Percentiles rank a stretch among this genome's conserved stretches.
These are phyloP conservation scores for Albatrellus ellisii DNA, from an alignment of 768 basidiomycete species.

Conservation along the genomic window DNA sequence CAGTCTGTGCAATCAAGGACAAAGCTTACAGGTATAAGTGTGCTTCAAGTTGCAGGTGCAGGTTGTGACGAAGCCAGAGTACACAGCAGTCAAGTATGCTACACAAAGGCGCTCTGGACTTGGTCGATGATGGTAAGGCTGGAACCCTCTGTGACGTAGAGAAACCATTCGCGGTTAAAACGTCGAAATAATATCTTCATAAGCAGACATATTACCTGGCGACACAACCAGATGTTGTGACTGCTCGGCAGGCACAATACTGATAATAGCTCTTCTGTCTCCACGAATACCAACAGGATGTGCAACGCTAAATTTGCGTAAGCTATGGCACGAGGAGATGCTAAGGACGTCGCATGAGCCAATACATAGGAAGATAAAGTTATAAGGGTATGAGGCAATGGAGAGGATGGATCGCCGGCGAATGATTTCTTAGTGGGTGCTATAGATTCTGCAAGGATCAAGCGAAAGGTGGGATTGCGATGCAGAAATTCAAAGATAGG, in stretches of 20 bases:
- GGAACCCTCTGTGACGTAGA: slow-evolving; percentile 32
- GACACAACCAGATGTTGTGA: slow-evolving; percentile 41
- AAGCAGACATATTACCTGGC: slow-evolving; percentile 44
- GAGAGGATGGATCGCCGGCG: slow-evolving; percentile 18
- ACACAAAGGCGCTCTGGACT: slow-evolving; percentile 35
- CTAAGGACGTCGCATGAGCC: slow-evolving; percentile 51
- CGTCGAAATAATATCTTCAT: not conserved
- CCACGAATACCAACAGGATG: slow-evolving; percentile 35
- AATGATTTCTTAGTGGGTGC: slow-evolving; percentile 16
- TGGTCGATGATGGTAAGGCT: slow-evolving; percentile 26
- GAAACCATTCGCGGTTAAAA: not conserved
- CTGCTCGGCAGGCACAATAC: slow-evolving; percentile 29
- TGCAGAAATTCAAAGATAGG: slow-evolving; percentile 49
- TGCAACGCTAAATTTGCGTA: slow-evolving; percentile 50
- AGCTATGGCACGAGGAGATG: slow-evolving; percentile 41
- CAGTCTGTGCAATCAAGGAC: not conserved
- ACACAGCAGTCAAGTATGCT: slow-evolving; percentile 56
- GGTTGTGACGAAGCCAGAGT: slow-evolving; percentile 58
- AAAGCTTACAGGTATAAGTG: slow-evolving; percentile 39
- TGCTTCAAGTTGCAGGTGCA: slow-evolving; percentile 48
- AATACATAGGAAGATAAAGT: slow-evolving; percentile 53
- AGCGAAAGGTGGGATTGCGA: slow-evolving; percentile 34
- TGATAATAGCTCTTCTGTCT: slow-evolving; percentile 34
- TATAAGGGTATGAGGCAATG: slow-evolving; percentile 34
- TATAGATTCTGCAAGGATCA: slow-evolving; percentile 30